Base-by-base conservation (phyloP, 2,329 filamentous ascomycete species). In the Bipolaris zeicola region DNA sequence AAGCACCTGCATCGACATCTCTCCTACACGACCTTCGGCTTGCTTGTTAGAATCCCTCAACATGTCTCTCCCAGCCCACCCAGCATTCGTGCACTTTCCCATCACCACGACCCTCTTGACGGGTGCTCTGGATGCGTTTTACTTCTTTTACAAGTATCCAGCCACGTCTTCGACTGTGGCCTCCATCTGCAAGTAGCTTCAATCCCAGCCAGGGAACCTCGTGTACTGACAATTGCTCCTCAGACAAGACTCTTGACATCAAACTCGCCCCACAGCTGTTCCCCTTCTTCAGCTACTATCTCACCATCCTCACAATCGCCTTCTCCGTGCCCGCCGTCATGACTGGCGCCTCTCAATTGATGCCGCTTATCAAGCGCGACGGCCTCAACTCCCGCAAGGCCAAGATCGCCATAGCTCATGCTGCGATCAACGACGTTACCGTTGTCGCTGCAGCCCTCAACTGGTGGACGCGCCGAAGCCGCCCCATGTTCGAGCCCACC, bases 31-130 rank as follows among this genome's bases (percentile, higher is more conserved):
- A 41, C 22, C 13, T n/a, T 26, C 33, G n/a, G 22, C 10, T 16
- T 28, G 24, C 34, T 20, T n/a, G 14, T 28, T n/a, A 46, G 28
- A 24, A 31, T 45, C 33, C 36, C 22, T 24, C 55, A 63, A 22
- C 39, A 61, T 57, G 54, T 77, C 74, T 57, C 78, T 79, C 61
- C 79, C 80, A 50, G 66, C 72, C 39, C 80, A 82, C 63, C 79
- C 79, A 46, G 78, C 79, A 24, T 69, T 75, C 10, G 78, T 81
- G 42, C 80, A 82, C 68, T 80, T 79, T 66, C 80, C 80, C 18
- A 74, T 82, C 50, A 74, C 79, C 53, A 80, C 81, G 68, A 73
- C 79, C 56, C 63, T 72, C 41, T 68, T 80, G 13, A 74, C 77
- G 34, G 78, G 75, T 47, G 74, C 57, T 41, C 75, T 81, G 56